Conservation (phyloP, 768 basidiomycete species). For the Auricularia sp. region DNA sequence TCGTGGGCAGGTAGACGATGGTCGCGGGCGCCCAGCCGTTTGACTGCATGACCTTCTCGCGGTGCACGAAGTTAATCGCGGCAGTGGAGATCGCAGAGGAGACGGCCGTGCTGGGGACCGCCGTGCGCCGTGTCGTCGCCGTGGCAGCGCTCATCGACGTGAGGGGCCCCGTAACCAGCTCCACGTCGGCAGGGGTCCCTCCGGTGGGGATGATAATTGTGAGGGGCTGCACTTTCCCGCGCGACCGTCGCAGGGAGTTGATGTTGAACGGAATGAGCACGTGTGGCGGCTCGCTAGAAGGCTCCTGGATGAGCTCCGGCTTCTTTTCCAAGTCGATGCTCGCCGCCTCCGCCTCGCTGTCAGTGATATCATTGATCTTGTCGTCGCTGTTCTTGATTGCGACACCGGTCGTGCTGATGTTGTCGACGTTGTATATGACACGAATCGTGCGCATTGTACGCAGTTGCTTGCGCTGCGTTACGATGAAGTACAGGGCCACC, state of each 20-base stretch:
- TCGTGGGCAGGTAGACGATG: neutral
- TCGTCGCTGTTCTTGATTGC: neutral
- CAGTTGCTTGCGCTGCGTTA: neutral
- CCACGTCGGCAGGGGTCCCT: neutral
- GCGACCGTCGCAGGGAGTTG: no score
- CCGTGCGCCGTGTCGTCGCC: neutral
- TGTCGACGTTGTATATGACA: constrained; percentile 1
- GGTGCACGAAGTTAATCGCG: neutral
- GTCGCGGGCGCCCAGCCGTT: constrained; percentile 1
- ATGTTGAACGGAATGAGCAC: neutral
- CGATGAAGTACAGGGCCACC: neutral
- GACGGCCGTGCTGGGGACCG: neutral
- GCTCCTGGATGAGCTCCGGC: neutral
- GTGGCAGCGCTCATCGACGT: neutral
- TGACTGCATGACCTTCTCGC: neutral
- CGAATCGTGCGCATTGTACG: neutral
- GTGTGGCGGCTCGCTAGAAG: neutral
- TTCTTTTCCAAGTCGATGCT: neutral
- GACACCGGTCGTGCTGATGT: neutral
- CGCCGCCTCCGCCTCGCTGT: neutral
- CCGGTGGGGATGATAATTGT: neutral
- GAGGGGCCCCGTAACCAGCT: neutral
- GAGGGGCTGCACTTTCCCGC: neutral
- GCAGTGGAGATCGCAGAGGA: neutral
- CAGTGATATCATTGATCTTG: neutral